Evolutionary conservation across 225 moss, liverwort and hornwort species (phyloP), one percentile per base, ranked within the genome.

Genomic region (Marchantia polymorpha): DNA sequence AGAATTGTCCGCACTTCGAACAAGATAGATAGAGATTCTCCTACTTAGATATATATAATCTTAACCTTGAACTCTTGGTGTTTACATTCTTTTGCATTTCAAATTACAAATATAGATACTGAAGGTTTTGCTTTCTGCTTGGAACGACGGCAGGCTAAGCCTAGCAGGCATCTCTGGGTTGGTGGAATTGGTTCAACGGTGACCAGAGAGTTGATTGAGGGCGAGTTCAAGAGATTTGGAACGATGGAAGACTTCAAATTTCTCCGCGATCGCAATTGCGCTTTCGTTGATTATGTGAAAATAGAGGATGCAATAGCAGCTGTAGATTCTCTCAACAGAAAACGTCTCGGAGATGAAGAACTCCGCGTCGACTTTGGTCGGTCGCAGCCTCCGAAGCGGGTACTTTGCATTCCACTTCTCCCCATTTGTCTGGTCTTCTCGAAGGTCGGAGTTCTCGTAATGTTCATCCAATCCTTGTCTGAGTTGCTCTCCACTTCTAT

Each of bases 121-220:
- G 50, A 71, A 71, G 50, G 13, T 59, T 29, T 3, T 69, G 22
- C 11, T n/a, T 14, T 56, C n/a, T 51, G 20, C 52, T 39, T 77
- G 39, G 54, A 53, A 78, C 20, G 23, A 30, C 59, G 46, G 84
- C 90, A 96, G 96, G 93, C 91, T 63, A 88, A 87, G 73, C 97
- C 93, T 64, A 97, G 92, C 78, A 89, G 94, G 26, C 97, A 97
- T 90, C 93, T 94, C 64, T 97, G 97, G 97, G 94, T 97, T 17
- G 97, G 97, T 49, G 97, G 97, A 59, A 94, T 94, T 64, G 87
- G 94, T 78, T 86, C 79, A 19, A 85, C 83, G 39, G 90, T 93
- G 29, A 89, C 89, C 22, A 90, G 89, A 78, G 97, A 97, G 82
- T 83, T 85, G 76, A 89, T 94, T 58, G 97, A 97, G 77, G 91